These are phyloP conservation scores for Mycoemilia scoparia DNA, from an alignment of 192 early-diverging fungal species.

Conservation along the genomic window DNA sequence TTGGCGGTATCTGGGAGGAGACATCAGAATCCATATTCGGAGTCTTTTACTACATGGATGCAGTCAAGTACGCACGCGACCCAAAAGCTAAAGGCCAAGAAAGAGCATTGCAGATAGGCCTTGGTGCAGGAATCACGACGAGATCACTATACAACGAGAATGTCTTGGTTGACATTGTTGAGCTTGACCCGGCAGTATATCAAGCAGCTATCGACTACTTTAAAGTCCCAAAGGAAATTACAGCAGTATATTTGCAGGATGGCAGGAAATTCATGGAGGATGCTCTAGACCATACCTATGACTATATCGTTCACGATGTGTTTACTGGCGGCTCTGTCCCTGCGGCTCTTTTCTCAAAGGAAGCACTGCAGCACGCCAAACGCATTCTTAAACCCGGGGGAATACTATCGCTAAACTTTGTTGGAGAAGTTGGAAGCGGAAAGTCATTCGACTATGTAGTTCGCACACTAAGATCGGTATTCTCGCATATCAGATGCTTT, in stretches of 20 bases:
- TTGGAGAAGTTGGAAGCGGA: slow-evolving; percentile 34
- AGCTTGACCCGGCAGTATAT: slow-evolving; percentile 64
- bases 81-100: slow-evolving; percentile 9
- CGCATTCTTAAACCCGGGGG: slow-evolving; percentile 56
- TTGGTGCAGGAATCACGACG: slow-evolving; percentile 67
- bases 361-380: slow-evolving; percentile 42
- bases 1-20: slow-evolving; percentile 60
- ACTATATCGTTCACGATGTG: slow-evolving; percentile 84
- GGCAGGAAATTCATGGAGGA: slow-evolving; percentile 56
- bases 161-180: slow-evolving; percentile 58
- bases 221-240: slow-evolving; percentile 29
- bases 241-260: slow-evolving; percentile 46
- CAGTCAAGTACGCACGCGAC: slow-evolving; percentile 33
- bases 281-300: slow-evolving; percentile 34
- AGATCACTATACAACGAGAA: slow-evolving; percentile 37
- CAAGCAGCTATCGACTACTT: slow-evolving; percentile 52
- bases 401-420: slow-evolving; percentile 74
- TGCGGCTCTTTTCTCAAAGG: slow-evolving; percentile 47
- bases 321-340: slow-evolving; percentile 79
- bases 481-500: slow-evolving; percentile 45
- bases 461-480: slow-evolving; percentile 45
- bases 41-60: slow-evolving; percentile 67
- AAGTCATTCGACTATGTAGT: slow-evolving; percentile 37
- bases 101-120: slow-evolving; percentile 40
- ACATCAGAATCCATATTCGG: slow-evolving; percentile 59